Percentiles rank a stretch among this genome's conserved stretches.
Evolutionary conservation across 2,329 filamentous ascomycete species (phyloP).

Genomic region (Apiospora pterosperma): DNA sequence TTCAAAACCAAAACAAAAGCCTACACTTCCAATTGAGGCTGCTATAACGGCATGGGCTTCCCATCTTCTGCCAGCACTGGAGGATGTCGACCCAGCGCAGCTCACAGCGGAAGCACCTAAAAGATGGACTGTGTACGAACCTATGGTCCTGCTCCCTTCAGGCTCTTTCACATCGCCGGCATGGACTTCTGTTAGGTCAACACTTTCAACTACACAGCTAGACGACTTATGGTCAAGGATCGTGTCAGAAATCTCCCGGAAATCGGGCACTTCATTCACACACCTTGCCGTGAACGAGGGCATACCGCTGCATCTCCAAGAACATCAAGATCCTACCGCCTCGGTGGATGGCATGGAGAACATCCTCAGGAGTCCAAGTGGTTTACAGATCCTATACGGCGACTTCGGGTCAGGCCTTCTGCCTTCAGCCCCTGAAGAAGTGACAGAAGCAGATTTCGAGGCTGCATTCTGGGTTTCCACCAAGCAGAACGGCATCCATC

Average conservation of each 20-base stretch:
- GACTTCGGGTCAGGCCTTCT: conserved; percentile 61
- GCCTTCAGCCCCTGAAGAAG: conserved; percentile 12
- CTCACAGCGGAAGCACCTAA: conserved; percentile 46
- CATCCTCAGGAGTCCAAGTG: conserved; percentile 67
- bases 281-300: conserved; percentile 60
- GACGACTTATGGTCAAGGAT: conserved; percentile 45
- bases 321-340: conserved; percentile 7
- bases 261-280: conserved; percentile 40
- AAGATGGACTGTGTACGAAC: conserved; percentile 58
- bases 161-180: conserved; percentile 47
- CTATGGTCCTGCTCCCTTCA: conserved; percentile 57
- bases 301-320: conserved; percentile 45
- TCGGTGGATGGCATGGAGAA: conserved; percentile 49
- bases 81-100: neutral
- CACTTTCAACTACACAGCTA: neutral
- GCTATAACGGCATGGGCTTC: conserved; percentile 13
- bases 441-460: conserved; percentile 52
- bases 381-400: conserved; percentile 68
- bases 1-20: neutral
- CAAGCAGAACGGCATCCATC: conserved; percentile 73
- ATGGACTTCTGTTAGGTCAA: conserved; percentile 37
- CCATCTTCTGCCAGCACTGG: neutral
- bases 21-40: conserved; percentile 16
- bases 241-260: conserved; percentile 41
- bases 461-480: conserved; percentile 75